Base-by-base conservation (phyloP, 1,284 basidiomycete species). In the Apiotrichum akiyoshidainum region DNA sequence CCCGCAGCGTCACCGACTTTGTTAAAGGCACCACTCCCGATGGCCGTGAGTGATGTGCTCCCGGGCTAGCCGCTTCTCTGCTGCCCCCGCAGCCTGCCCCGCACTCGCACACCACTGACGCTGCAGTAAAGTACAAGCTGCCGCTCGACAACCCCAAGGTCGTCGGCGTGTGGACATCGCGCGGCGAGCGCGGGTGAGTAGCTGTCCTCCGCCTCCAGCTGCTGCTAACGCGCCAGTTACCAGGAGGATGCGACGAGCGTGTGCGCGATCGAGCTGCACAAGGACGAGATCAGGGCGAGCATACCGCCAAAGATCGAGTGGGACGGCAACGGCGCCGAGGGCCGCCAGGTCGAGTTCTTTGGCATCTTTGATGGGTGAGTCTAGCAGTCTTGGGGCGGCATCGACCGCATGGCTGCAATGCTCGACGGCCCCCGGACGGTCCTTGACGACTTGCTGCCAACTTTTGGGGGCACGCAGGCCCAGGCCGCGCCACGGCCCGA, bases 351-450 rank as follows among this genome's bases (percentile, higher is more conserved):
- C 7, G 82, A 89, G 4, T 91, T 88, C 66, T 85, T 92, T 45
- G 92, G 90, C 17, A 87, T 95, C 57, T 95, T 90, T 74, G 92
- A 94, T 60, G 92, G 92, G 89, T 89, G 68, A 58, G 83, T 73
- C 5, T n/a, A 54, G 31, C 4, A 31, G 26, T 31, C 4, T 31
- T 31, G 26, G 26, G 26, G 26, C 26, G 26, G 26, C 26, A 31
- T 31, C 7, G 26, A 7, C 26, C 3, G 33, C 22, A 31, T 7
- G 26, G 26, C 26, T 31, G 26, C 7, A 7, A 31, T 31, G 26
- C 26, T 3, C 26, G 26, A 31, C 26, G 26, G 7, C 26, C 26
- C 26, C 7, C 7, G 4, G 26, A 31, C 26, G 26, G 7, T 7
- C 26, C 26, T 31, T 31, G 4, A 31, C 7, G 26, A 31, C 26